phyloP scores from a whole-genome alignment of 768 basidiomycete species.

The Calocybe gangraenosa region DNA sequence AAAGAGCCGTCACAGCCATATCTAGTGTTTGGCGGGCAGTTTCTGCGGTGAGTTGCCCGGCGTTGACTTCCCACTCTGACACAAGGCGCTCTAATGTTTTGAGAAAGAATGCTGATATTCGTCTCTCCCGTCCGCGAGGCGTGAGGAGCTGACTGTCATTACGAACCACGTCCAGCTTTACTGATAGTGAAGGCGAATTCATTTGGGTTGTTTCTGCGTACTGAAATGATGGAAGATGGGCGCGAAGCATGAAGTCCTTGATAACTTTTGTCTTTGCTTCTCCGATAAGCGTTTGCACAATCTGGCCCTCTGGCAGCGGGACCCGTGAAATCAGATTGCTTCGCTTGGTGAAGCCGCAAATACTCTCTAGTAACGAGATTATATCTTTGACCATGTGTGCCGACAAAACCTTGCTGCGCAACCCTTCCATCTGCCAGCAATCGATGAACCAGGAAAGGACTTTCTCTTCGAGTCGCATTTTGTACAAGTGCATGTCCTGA shows the following conservation, averaged over 20 bases:
- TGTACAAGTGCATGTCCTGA: conserved; percentile 79
- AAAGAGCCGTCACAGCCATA: conserved; percentile 57
- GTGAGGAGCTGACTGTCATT: conserved; percentile 33
- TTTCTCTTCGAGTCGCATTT: conserved; percentile 85
- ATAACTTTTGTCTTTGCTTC: conserved; percentile 56
- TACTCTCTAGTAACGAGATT: conserved; percentile 54
- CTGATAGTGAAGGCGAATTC: neutral
- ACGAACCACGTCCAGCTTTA: conserved; percentile 3
- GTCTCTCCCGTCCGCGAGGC: conserved; percentile 56
- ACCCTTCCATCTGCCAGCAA: conserved; percentile 50
- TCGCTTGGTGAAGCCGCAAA: conserved; percentile 52
- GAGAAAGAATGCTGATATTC: conserved; percentile 58
- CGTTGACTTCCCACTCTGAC: conserved; percentile 43
- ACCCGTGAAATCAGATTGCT: conserved; percentile 42
- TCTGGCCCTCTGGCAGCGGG: conserved; percentile 65
- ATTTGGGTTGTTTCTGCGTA: neutral
- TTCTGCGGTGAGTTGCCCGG: conserved; percentile 51
- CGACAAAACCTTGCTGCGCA: conserved; percentile 41
- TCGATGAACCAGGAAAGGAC: conserved; percentile 78
- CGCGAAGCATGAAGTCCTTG: conserved; percentile 65
- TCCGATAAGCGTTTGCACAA: conserved; percentile 58
- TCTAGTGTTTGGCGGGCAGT: conserved; percentile 67
- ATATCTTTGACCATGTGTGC: conserved; percentile 57
- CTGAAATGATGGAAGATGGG: conserved; percentile 48
- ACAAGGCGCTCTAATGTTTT: conserved; percentile 52